These are phyloP conservation scores for Endogone sp. DNA, from an alignment of 192 early-diverging fungal species.

Conservation along the genomic window DNA sequence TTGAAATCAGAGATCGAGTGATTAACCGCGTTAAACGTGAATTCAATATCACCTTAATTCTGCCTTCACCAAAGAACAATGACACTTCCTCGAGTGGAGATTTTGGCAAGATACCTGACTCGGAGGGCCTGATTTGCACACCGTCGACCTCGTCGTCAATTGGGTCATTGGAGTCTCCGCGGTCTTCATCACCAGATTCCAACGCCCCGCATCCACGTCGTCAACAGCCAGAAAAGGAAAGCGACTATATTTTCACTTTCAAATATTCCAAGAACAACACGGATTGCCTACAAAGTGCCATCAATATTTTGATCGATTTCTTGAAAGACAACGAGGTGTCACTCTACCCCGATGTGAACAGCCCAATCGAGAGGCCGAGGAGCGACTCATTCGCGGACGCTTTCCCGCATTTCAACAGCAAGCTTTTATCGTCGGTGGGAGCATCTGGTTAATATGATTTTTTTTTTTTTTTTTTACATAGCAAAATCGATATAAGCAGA, in stretches of 20 bases:
- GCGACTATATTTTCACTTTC: constrained; percentile 31
- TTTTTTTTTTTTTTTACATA: background rate
- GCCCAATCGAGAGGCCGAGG: constrained; percentile 32
- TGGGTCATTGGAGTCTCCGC: background rate
- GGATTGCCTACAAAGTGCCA: constrained; percentile 27
- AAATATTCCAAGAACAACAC: constrained; percentile 30
- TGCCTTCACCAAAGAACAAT: constrained; percentile 10
- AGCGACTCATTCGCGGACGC: constrained; percentile 45
- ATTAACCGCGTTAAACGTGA: constrained; percentile 36
- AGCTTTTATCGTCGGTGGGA: constrained; percentile 39
- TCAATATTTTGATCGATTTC: constrained; percentile 23
- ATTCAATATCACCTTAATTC: constrained; percentile 34
- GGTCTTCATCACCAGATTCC: constrained; percentile 6
- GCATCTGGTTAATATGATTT: background rate
- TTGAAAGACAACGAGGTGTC: constrained; percentile 16
- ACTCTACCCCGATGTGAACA: constrained; percentile 24
- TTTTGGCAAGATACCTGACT: background rate
- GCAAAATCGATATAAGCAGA: background rate
- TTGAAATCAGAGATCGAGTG: constrained; percentile 44
- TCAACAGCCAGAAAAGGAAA: background rate
- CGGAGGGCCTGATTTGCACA: constrained; percentile 10
- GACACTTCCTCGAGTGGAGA: constrained; percentile 6
- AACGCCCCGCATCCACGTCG: constrained; percentile 1
- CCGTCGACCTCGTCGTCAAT: background rate
- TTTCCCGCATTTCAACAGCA: constrained; percentile 58